Base-by-base conservation (phyloP, 1,139 yeast species). In the Hansenula lynferdii region DNA sequence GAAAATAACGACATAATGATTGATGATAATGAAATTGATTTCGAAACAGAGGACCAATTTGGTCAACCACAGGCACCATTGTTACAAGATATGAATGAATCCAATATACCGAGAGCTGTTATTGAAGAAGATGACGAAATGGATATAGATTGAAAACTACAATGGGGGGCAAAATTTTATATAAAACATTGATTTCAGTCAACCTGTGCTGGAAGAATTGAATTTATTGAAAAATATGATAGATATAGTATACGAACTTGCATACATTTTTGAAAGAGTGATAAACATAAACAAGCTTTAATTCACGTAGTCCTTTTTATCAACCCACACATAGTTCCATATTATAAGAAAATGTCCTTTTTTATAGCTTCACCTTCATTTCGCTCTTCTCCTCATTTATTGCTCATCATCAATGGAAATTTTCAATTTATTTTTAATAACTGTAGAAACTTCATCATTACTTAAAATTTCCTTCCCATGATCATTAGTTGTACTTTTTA, bases 381-480 rank as follows among this genome's bases (percentile, higher is more conserved):
- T 23, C 18, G 25, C 12, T 19, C 10, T 33, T 12, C 14, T n/a
- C 12, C 23, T 23, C 39, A 34, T n/a, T n/a, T 19, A 4, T 19
- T 12, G 11, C 28, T 48, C 53, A 37, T 53, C 54, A 33, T 51
- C 54, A 40, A 53, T 51, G 9, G 47, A 31, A 35, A 65, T 60
- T 40, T 65, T 65, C 27, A 61, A 42, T 42, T 61, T 64, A 15
- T 58, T 56, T 33, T 57, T 50, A 24, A 65, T 47, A 3, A 64
- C 57, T 18, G 49, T 43, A 2, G 51, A 37, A 8, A 65, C 56
- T 39, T 63, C 65, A 8, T 53, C 56, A 42, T 64, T 64, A 4
- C 54, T 44, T 6, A 43, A 45, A 9, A 67, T 60, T 40, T 61
- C 65, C 28, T 56, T 59, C 10, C 53, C 57, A 11, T 15, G 14